Evolutionary conservation across 2,329 filamentous ascomycete species (phyloP), one percentile per base, ranked within the genome.

Genomic region (Chaetomium sp.): DNA sequence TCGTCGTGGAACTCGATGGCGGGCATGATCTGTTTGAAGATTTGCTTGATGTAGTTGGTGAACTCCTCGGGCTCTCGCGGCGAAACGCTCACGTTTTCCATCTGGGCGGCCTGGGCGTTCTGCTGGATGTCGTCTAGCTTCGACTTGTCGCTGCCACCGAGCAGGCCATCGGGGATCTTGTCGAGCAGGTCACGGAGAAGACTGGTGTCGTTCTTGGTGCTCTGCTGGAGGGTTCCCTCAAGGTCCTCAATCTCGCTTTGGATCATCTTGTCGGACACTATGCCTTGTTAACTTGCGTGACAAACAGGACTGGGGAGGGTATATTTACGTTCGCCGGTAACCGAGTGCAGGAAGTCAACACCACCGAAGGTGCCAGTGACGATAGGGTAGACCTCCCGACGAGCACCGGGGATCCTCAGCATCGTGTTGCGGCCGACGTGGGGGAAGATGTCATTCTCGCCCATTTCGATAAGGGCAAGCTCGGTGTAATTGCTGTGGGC

Each of bases 401-500:
- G 82, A 64, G 85, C 89, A 53, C 90, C 92, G 38, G 84, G 81
- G 31, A 97, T 82, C 54, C 86, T 81, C 31, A 97, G 80, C 73
- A 81, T 80, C n/a, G 92, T 92, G 71, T 85, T 79, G 64, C 87
- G 83, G 42, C 94, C 94, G 62, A 95, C 91, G 73, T 97, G 93
- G 29, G 94, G 92, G 76, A 97, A 97, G 65, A 97, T 79, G 66
- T 91, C 85, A 6, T 79, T 81, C 77, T 95, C 92, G 59, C 92
- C 93, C 72, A 97, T 78, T 76, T 97, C 93, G 71, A 95, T 93
- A 56, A 97, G 83, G 65, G 90, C 91, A 65, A 97, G 85, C 76
- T 97, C 93, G 16, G 84, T 87, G 78, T 96, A 97, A 82, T 97
- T 97, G 75, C 92, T 96, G 79, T 97, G 94, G 19, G 93, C 94